Evolutionary conservation across 495 filamentous ascomycete species (phyloP).

Genomic region (Trichoderma erinaceum): DNA sequence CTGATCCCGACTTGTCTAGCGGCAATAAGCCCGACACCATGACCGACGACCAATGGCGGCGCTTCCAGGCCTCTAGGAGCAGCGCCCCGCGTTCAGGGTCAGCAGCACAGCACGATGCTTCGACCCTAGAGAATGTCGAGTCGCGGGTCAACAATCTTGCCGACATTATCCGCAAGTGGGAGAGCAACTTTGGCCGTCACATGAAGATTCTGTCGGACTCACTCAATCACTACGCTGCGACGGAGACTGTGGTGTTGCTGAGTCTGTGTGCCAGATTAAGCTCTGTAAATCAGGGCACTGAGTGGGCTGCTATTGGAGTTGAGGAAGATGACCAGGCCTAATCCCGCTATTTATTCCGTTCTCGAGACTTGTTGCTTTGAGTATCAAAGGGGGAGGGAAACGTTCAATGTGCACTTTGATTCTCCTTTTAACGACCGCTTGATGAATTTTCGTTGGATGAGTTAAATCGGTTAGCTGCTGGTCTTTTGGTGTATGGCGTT

Average conservation of each 20-base stretch:
- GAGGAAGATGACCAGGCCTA: conserved; percentile 34
- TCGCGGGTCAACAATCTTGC: conserved; percentile 68
- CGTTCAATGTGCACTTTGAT: not conserved
- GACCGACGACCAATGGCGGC: conserved; percentile 47
- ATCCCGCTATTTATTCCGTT: no score
- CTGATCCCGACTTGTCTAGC: conserved; percentile 65
- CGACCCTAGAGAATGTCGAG: conserved; percentile 32
- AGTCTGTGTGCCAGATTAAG: conserved; percentile 75
- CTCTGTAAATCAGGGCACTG: conserved; percentile 64
- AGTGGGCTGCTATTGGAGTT: conserved; percentile 42
- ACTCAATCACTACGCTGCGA: conserved; percentile 93
- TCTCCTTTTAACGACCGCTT: not conserved
- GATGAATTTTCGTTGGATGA: not conserved
- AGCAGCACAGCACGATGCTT: conserved; percentile 23
- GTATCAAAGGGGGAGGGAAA: not conserved
- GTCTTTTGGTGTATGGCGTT: conserved; percentile 4
- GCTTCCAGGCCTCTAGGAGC: conserved; percentile 36
- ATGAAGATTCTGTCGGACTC: conserved; percentile 87
- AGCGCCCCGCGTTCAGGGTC: conserved; percentile 4
- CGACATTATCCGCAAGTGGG: conserved; percentile 79
- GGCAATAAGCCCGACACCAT: conserved; percentile 45
- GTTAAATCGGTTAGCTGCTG: not conserved
- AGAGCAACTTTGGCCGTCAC: conserved; percentile 85
- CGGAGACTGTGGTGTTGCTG: conserved; percentile 89
- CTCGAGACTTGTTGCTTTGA: no score